Conservation (phyloP, 2,329 filamentous ascomycete species). For the Podosphaera fusca region DNA sequence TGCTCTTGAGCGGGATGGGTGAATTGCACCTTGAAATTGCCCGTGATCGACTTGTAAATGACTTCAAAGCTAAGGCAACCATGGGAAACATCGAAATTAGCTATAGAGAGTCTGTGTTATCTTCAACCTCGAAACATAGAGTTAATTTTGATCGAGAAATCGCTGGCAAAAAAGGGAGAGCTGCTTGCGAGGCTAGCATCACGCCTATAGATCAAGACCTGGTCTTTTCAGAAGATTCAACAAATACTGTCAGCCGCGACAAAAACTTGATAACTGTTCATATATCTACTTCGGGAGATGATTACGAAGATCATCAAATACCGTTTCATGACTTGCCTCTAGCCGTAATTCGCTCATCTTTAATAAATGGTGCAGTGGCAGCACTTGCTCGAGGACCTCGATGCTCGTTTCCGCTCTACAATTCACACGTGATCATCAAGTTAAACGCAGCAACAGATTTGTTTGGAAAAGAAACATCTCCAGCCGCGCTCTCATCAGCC, state of each 20-base stretch:
- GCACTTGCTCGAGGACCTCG: conserved; percentile 69
- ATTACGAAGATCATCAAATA: conserved; percentile 17
- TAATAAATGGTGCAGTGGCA: conserved; percentile 61
- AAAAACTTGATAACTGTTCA: conserved; percentile 45
- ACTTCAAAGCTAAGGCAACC: conserved; percentile 63
- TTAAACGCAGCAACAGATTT: conserved; percentile 43
- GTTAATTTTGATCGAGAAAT: conserved; percentile 56
- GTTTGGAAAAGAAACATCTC: conserved; percentile 41
- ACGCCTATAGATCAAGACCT: conserved; percentile 28
- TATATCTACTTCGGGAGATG: conserved; percentile 17
- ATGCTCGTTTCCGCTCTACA: conserved; percentile 58
- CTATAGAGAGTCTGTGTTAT: conserved; percentile 63
- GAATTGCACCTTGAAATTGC: conserved; percentile 89
- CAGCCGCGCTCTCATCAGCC: conserved; percentile 43
- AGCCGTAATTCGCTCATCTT: conserved; percentile 24
- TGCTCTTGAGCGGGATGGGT: conserved; percentile 86
- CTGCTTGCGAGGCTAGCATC: conserved; percentile 46
- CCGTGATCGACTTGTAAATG: conserved; percentile 63
- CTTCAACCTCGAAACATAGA: conserved; percentile 29
- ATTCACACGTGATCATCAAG: conserved; percentile 44
- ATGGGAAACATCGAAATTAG: conserved; percentile 90
- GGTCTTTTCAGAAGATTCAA: conserved; percentile 11
- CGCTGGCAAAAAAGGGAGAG: conserved; percentile 57
- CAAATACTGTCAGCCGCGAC: conserved; percentile 30
- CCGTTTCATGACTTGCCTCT: conserved; percentile 30